phyloP scores from a whole-genome alignment of 2,329 filamentous ascomycete species.

The Aspergillus intermedius region DNA sequence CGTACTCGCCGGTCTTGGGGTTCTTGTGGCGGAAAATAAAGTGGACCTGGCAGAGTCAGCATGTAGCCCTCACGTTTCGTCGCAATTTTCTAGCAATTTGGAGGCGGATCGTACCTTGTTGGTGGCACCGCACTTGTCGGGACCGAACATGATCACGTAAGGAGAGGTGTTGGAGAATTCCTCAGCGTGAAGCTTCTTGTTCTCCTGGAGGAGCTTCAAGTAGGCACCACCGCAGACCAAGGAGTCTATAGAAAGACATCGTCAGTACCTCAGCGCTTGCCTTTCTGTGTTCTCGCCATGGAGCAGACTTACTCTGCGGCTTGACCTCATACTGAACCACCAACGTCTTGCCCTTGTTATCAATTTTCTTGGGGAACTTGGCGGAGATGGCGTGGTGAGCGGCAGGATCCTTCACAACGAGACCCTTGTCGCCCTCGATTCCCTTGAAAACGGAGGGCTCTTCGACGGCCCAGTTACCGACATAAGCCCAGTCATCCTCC shows the following conservation, averaged over 20 bases:
- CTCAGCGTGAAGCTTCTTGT: conserved; percentile 91
- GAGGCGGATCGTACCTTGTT: conserved; percentile 71
- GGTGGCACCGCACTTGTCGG: conserved; percentile 97
- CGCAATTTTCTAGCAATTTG: neutral
- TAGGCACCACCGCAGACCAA: conserved; percentile 98
- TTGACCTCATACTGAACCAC: conserved; percentile 99
- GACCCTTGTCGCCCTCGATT: conserved; percentile 89
- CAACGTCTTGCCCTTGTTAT: conserved; percentile 94
- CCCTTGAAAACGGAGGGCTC: conserved; percentile 87
- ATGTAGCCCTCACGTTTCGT: conserved; percentile 1
- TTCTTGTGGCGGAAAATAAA: conserved; percentile 99
- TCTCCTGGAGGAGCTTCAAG: conserved; percentile 97
- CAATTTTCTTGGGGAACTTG: conserved; percentile 93
- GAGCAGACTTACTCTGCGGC: conserved; percentile 71
- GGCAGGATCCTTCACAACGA: conserved; percentile 95
- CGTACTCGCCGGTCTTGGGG: conserved; percentile 98
- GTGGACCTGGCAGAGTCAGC: conserved; percentile 47
- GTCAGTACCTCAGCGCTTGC: conserved; percentile 25
- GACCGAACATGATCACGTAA: conserved; percentile 99
- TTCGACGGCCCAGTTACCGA: conserved; percentile 94
- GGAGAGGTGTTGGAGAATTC: conserved; percentile 97
- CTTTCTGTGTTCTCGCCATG: neutral
- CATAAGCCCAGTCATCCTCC: conserved; percentile 91
- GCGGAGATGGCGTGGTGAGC: conserved; percentile 99
- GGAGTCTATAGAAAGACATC: conserved; percentile 57